Evolutionary conservation across 495 filamentous ascomycete genomes (phyloP), one percentile per base, ranked within the genome.

Genomic region (Talaromyces borbonicus): DNA sequence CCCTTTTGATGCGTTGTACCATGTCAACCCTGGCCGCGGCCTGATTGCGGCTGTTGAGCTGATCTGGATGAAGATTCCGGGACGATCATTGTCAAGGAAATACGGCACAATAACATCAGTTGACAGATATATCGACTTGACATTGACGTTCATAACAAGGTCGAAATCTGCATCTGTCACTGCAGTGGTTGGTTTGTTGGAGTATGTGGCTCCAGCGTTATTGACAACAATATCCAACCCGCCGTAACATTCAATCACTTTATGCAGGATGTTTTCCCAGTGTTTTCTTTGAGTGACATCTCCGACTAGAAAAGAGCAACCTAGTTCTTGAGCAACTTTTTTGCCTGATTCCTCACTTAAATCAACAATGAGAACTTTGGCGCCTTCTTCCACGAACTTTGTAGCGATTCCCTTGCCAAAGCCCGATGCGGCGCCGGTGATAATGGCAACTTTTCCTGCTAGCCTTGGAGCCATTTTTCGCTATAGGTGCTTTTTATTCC

Each of bases 1-100:
- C 5, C 68, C 77, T 51, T 83, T 83, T 11, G 68, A 75, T 12
- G 74, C 71, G 53, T 81, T 81, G 52, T 83, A 83, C 78, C 78
- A 81, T 6, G 77, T 75, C 29, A 83, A 58, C 4, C 74, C 70
- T 7, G 77, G 75, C n/a, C 78, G 67, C 3, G 78, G 78, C 33
- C 79, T 63, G 1, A 72, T 68, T 7, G 72, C 73, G 5, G 72
- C 78, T 11, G 77, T 77, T 12, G 68, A 74, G 1, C 76, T 72
- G 38, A 81, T 71, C 49, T 82, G 76, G 42, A 83, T 74, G 31
- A 81, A 75, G n/a, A 49, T 63, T 0, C 77, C 78, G 0, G 71
- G 69, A 5, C 67, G 61, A 20, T 68, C 63, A 41, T 70, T 66
- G 37, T 70, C 63, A 22, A 77, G 47, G 39, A 79, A 67, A 26